A percentile compares a stretch with the other conserved stretches of the same genome.
phyloP scores from a whole-genome alignment of 1,139 yeast genomes.

The Protomyces macrosporus region DNA sequence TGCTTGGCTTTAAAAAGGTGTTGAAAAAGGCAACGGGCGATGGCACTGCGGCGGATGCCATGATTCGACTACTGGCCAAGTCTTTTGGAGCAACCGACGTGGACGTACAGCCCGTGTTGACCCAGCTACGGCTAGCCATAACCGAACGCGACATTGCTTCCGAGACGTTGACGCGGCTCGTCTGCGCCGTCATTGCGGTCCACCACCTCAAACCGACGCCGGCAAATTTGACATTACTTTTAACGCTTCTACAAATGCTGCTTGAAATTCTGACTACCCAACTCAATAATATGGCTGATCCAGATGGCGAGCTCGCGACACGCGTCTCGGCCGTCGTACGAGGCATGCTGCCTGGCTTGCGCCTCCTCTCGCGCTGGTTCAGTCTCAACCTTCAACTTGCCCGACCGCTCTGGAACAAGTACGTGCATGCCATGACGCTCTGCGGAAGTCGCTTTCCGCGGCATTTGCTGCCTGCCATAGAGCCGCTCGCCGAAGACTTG shows the following conservation, averaged over 20 bases:
- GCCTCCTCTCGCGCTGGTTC: constrained; percentile 30
- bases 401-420: constrained; percentile 27
- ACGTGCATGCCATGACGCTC: constrained; percentile 26
- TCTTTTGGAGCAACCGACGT: background rate
- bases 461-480: constrained; percentile 10
- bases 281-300: background rate
- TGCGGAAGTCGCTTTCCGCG: constrained; percentile 22
- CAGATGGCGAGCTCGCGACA: constrained; percentile 1
- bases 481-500: constrained; percentile 30
- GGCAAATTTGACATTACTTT: constrained; percentile 14
- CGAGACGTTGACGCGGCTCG: constrained; percentile 27
- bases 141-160: constrained; percentile 26
- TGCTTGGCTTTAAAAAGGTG: constrained; percentile 30
- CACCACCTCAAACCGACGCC: constrained; percentile 2
- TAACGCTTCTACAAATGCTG: constrained; percentile 12
- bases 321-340: constrained; percentile 26
- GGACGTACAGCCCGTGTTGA: background rate
- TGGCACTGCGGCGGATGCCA: background rate
- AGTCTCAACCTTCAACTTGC: background rate
- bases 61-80: background rate
- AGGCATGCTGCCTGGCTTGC: constrained; percentile 27
- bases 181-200: constrained; percentile 29
- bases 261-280: constrained; percentile 13
- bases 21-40: constrained; percentile 1
- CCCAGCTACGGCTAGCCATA: constrained; percentile 2